These are phyloP conservation scores for Przewalskia tangutica DNA, from an alignment of 257 asterid species.

Conservation along the genomic window DNA sequence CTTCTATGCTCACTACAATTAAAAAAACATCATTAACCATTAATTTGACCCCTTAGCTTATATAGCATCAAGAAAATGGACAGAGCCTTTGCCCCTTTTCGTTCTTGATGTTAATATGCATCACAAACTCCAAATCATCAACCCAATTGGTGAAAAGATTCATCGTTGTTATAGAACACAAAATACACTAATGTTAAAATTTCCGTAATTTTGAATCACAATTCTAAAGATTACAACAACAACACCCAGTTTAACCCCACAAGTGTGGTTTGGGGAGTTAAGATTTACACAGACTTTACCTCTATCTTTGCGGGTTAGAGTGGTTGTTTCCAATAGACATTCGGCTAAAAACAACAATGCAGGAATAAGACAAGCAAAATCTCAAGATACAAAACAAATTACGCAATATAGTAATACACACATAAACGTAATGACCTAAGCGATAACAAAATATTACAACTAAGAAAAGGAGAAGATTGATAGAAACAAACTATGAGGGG, in stretches of 20 bases:
- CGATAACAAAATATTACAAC: too few relatives aligned
- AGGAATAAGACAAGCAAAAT: too few relatives aligned
- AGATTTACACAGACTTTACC: too few relatives aligned
- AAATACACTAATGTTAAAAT: too few relatives aligned
- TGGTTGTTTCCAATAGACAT: too few relatives aligned
- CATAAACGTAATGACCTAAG: too few relatives aligned
- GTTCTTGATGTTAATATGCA: neutral
- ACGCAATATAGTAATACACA: too few relatives aligned
- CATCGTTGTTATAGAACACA: neutral
- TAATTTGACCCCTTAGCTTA: neutral
- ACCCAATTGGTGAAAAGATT: neutral
- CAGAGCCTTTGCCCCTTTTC: neutral
- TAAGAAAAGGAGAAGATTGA: neutral
- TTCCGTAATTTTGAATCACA: neutral
- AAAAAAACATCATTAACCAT: conserved; percentile 19
- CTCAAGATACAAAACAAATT: too few relatives aligned
- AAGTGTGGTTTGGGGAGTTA: too few relatives aligned
- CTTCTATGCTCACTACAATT: conserved; percentile 18
- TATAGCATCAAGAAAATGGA: neutral
- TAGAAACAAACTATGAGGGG: neutral
- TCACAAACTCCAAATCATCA: neutral
- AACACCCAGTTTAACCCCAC: too few relatives aligned
- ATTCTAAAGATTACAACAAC: neutral
- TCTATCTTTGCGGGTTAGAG: too few relatives aligned
- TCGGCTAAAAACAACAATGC: too few relatives aligned